A percentile compares a stretch with the other conserved stretches of the same genome.
Conservation (phyloP, 2,329 filamentous ascomycete genomes). For the Neopestalotiopsis clavispora region DNA sequence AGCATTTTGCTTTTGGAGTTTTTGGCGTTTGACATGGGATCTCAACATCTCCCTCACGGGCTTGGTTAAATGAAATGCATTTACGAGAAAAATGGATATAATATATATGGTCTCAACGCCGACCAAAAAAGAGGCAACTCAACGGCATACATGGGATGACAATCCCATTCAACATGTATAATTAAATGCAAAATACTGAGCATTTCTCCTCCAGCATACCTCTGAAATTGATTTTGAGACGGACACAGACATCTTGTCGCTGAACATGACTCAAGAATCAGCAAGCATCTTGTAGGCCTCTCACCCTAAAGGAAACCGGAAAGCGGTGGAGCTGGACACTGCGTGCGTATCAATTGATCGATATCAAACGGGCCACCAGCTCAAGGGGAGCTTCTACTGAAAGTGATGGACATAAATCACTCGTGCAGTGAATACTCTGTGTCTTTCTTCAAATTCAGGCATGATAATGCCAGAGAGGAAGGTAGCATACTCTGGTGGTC, state of each 20-base stretch:
- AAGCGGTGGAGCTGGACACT: no score
- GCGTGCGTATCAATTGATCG: no score
- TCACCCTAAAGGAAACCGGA: no score
- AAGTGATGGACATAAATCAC: no score
- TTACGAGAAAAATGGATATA: not conserved
- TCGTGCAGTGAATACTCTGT: no score
- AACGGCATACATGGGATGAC: constrained; percentile 5
- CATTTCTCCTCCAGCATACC: not conserved
- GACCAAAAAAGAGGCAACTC: constrained; percentile 20
- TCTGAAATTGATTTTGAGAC: no score
- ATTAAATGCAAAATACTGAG: not conserved
- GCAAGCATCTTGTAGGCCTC: no score
- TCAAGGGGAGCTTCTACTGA: not conserved
- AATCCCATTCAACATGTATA: constrained; percentile 17
- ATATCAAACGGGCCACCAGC: not conserved
- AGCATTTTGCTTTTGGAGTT: constrained; percentile 14
- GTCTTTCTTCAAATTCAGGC: no score
- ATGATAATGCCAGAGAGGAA: not conserved
- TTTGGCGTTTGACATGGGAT: constrained; percentile 20
- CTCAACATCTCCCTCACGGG: constrained; percentile 26
- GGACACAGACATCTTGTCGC: no score
- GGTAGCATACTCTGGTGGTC: not conserved
- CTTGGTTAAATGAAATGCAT: not conserved
- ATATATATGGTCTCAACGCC: constrained; percentile 18
- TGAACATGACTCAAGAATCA: no score